phyloP scores from a whole-genome alignment of 768 basidiomycete species.

The Cystofilobasidium macerans region DNA sequence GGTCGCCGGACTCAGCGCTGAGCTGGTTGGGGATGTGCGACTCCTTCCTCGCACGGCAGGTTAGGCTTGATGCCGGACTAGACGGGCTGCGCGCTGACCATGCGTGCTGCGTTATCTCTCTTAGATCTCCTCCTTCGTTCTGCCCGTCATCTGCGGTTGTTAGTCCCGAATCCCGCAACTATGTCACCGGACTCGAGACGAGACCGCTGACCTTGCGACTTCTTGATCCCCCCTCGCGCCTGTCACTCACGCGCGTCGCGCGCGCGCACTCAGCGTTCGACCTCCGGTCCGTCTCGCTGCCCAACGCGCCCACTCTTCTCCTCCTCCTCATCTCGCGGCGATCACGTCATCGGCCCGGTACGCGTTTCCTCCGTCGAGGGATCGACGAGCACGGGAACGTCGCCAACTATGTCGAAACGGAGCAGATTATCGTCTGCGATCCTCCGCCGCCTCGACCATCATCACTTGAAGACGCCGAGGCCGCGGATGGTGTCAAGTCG shows the following conservation, averaged over 20 bases:
- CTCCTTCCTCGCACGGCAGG: no score
- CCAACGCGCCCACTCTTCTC: conserved; percentile 55
- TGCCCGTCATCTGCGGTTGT: conserved; percentile 94
- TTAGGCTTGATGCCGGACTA: not conserved
- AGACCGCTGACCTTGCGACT: no score
- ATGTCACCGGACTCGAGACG: no score
- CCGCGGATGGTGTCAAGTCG: no score
- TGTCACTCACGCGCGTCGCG: no score
- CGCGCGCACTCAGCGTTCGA: conserved; percentile 60
- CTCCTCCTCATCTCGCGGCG: conserved; percentile 85
- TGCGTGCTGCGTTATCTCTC: not conserved
- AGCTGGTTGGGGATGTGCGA: no score
- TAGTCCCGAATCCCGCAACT: no score
- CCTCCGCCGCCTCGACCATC: conserved; percentile 28
- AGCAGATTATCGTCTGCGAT: conserved; percentile 78
- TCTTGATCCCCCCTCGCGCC: no score
- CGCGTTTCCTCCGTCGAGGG: conserved; percentile 91
- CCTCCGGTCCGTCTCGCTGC: conserved; percentile 64
- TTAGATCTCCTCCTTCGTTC: conserved; percentile 75
- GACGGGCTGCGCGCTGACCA: not conserved
- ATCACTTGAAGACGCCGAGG: no score
- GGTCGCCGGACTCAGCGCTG: no score
- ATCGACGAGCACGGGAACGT: conserved; percentile 79
- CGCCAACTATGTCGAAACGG: conserved; percentile 97
- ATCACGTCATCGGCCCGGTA: conserved; percentile 86